Evolutionary conservation across 148 eudicot genomes (phyloP).

Genomic region (Arctostaphylos glauca): DNA sequence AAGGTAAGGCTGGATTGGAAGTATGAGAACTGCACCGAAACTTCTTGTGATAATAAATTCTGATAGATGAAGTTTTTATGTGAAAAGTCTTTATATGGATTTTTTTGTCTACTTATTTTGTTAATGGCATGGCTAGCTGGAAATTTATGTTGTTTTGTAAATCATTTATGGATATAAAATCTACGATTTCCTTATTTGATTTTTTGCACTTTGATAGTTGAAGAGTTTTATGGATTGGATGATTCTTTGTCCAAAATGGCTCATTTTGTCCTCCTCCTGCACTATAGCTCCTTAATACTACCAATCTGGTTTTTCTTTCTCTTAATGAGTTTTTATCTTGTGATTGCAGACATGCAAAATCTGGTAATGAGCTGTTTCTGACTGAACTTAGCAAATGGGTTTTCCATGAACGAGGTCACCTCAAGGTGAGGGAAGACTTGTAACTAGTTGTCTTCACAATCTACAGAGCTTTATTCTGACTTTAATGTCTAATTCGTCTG

Average conservation of each 20-base stretch:
- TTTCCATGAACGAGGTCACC: conserved; percentile 94
- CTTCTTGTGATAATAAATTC: not conserved
- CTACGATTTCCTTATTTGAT: not conserved
- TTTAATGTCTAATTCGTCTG: too few species aligned
- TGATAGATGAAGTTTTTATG: not conserved
- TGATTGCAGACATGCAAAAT: conserved; percentile 52
- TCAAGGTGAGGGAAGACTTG: conserved; percentile 45
- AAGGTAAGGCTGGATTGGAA: not conserved
- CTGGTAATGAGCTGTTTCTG: conserved; percentile 76
- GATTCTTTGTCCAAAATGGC: not conserved
- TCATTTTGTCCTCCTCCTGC: not conserved
- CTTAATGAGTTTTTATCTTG: not conserved
- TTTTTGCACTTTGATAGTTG: not conserved
- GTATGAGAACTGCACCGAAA: not conserved
- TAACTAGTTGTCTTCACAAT: not conserved
- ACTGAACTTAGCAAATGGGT: conserved; percentile 90
- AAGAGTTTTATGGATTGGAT: not conserved
- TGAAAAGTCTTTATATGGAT: not conserved
- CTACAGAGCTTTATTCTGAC: not conserved
- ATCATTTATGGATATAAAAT: not conserved
- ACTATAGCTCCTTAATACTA: not conserved
- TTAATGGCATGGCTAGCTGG: not conserved
- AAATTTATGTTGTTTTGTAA: not conserved
- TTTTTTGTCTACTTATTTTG: not conserved
- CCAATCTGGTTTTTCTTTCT: not conserved